phyloP scores from a whole-genome alignment of 108 stramenopile species.

The Halocafeteria seosinensis region DNA sequence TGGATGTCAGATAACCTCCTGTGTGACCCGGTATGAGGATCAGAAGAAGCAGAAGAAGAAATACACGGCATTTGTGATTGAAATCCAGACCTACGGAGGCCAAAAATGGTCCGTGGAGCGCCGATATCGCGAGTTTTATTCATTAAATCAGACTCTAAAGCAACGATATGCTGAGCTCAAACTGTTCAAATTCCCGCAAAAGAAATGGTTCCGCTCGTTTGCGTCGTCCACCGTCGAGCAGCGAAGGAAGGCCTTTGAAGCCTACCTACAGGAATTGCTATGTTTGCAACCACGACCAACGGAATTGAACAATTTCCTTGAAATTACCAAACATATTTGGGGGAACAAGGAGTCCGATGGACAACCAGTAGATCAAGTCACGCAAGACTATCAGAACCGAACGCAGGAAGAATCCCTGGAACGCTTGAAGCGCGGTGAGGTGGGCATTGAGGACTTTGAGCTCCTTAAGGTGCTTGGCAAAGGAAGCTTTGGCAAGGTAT shows the following conservation, averaged over 20 bases:
- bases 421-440: not conserved
- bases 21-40: not conserved
- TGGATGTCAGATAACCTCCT: not conserved
- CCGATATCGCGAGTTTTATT: not conserved
- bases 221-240: not conserved
- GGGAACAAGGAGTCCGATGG: not conserved
- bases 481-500: constrained; percentile 35
- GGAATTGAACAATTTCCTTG: not conserved
- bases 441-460: constrained; percentile 12
- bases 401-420: not conserved
- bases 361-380: not conserved
- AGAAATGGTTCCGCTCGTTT: not conserved
- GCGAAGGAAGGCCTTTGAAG: not conserved
- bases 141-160: not conserved
- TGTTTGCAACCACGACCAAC: not conserved
- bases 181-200: not conserved
- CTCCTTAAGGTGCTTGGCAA: constrained; percentile 25
- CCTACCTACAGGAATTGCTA: not conserved
- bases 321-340: not conserved
- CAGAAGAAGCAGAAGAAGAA: not conserved
- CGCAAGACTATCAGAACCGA: not conserved
- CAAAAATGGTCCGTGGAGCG: not conserved
- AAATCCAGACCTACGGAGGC: not conserved
- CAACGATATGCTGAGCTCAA: not conserved
- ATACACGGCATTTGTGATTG: not conserved